Percentiles rank a stretch among this genome's conserved stretches.
These are phyloP conservation scores for Raphanus hybrid DNA, from an alignment of 441 rosid species.

Conservation along the genomic window DNA sequence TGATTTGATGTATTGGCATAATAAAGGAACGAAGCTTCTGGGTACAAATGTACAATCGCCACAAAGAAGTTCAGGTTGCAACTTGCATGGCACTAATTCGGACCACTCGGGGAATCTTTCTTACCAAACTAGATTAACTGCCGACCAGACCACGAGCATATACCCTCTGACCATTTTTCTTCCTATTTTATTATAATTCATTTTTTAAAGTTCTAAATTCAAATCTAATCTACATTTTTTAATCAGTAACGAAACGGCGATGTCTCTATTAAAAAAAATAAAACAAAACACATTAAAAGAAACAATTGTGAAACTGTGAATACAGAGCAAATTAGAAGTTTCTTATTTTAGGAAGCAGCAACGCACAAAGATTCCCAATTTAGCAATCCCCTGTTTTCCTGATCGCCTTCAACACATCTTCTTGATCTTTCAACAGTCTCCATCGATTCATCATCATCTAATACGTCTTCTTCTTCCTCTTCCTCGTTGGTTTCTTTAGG, in stretches of 20 bases:
- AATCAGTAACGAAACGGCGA: constrained; percentile 23
- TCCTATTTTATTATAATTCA: not conserved
- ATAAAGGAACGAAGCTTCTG: constrained; percentile 4
- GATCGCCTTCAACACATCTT: constrained; percentile 55
- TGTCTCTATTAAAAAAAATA: constrained; percentile 11
- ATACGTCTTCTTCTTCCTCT: constrained; percentile 27
- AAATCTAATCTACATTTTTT: not conserved
- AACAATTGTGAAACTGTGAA: constrained; percentile 25
- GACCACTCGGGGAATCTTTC: constrained; percentile 37
- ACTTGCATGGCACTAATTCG: constrained; percentile 29
- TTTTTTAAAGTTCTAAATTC: not conserved
- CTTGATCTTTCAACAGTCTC: constrained; percentile 43
- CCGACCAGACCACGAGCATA: constrained; percentile 45
- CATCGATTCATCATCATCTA: constrained; percentile 32
- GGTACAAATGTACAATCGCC: constrained; percentile 8
- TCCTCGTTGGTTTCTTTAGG: constrained; percentile 36
- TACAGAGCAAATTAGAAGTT: constrained; percentile 34
- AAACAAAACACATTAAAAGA: not conserved
- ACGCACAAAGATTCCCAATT: constrained; percentile 60
- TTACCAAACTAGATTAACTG: constrained; percentile 44
- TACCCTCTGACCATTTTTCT: constrained; percentile 38
- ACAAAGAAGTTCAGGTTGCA: constrained; percentile 14
- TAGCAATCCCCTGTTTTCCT: constrained; percentile 48
- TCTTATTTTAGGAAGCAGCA: constrained; percentile 57
- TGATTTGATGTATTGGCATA: constrained; percentile 14